These are phyloP conservation scores for Aspergillus ellipticus DNA, from an alignment of 495 filamentous ascomycete species.

Conservation along the genomic window DNA sequence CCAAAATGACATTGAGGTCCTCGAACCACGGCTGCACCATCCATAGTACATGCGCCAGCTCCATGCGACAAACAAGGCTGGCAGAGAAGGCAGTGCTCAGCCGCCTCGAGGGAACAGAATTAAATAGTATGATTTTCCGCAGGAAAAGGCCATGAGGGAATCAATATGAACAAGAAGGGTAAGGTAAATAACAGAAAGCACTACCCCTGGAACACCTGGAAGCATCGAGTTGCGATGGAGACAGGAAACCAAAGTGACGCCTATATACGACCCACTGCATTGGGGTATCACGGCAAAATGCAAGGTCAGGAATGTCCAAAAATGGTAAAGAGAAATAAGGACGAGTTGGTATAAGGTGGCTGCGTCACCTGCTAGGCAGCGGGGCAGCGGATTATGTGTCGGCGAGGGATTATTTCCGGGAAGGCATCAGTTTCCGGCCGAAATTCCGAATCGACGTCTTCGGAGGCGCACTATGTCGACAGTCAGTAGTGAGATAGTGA, in stretches of 20 bases:
- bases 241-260: constrained; percentile 4
- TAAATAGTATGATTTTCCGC: neutral
- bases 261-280: constrained; percentile 10
- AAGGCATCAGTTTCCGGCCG: constrained; percentile 38
- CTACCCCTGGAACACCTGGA: neutral
- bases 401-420: constrained; percentile 14
- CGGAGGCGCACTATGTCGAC: constrained; percentile 9
- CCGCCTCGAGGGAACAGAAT: neutral
- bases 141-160: neutral
- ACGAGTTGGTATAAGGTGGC: neutral
- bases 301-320: constrained; percentile 2
- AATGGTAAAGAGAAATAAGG: neutral
- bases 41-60: too few species aligned
- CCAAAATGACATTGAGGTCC: neutral
- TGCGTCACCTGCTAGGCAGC: neutral
- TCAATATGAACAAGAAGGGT: neutral
- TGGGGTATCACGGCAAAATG: constrained; percentile 9
- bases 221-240: constrained; percentile 2
- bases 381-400: neutral
- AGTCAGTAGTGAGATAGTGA: neutral
- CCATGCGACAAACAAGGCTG: too few species aligned
- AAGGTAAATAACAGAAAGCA: neutral
- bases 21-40: too few species aligned
- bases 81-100: too few species aligned
- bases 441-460: constrained; percentile 41